These are phyloP conservation scores for Penicillium sp. DNA, from an alignment of 2,329 filamentous ascomycete species.

Conservation along the genomic window DNA sequence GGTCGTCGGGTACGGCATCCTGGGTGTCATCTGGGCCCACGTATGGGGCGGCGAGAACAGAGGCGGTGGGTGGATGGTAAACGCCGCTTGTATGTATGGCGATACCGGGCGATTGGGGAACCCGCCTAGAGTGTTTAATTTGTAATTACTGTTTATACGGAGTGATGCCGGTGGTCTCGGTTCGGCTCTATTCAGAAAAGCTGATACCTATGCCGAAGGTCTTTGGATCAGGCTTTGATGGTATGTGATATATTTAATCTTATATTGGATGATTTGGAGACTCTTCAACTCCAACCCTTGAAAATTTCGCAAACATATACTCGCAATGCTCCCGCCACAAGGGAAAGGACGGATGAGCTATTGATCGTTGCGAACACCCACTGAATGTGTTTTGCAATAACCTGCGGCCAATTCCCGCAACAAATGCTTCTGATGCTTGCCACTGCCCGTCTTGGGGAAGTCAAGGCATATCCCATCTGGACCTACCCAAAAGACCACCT, in stretches of 20 bases:
- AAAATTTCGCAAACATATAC: not conserved
- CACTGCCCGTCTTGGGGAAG: conserved; percentile 68
- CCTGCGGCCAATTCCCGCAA: conserved; percentile 46
- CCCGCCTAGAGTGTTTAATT: conserved; percentile 39
- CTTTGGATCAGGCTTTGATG: not conserved
- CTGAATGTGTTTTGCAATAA: conserved; percentile 36
- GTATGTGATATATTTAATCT: not conserved
- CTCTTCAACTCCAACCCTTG: not conserved
- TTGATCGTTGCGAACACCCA: not conserved
- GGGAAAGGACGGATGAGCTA: not conserved
- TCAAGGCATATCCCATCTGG: conserved; percentile 48
- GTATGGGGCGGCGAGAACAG: conserved; percentile 57
- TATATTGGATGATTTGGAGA: not conserved
- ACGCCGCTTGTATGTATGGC: conserved; percentile 55
- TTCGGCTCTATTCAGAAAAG: not conserved
- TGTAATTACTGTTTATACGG: conserved; percentile 21
- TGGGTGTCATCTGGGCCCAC: conserved; percentile 61
- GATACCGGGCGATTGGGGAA: conserved; percentile 39
- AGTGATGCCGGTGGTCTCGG: not conserved
- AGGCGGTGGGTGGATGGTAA: conserved; percentile 56
- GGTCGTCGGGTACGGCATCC: conserved; percentile 55
- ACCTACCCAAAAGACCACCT: conserved; percentile 72
- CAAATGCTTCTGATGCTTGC: conserved; percentile 65
- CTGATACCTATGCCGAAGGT: not conserved
- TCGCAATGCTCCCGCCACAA: no score